These are phyloP conservation scores for Penicillium psychrofluorescens DNA, from an alignment of 495 filamentous ascomycete species.

Conservation along the genomic window DNA sequence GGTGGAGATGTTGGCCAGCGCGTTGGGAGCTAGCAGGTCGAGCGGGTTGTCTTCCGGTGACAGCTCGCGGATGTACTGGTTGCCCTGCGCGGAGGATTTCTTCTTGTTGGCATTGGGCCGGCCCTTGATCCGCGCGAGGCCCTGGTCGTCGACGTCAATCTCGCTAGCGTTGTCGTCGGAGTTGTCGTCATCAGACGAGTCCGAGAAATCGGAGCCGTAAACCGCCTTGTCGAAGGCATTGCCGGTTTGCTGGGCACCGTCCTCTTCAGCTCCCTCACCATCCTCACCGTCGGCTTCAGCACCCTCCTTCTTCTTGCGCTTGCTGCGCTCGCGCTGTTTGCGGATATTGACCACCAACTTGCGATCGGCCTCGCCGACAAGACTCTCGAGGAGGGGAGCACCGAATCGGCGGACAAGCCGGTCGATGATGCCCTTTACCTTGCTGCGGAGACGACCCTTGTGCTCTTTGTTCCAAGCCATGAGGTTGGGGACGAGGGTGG, in stretches of 20 bases:
- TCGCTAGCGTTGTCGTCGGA: slow-evolving; percentile 57
- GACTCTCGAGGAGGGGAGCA: slow-evolving; percentile 62
- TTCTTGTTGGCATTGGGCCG: slow-evolving; percentile 26
- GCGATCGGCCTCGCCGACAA: slow-evolving; percentile 69
- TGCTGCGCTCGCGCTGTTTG: slow-evolving; percentile 81
- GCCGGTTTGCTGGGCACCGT: slow-evolving; percentile 49
- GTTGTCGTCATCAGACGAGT: slow-evolving; percentile 58
- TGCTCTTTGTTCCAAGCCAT: slow-evolving; percentile 97
- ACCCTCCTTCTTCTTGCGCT: slow-evolving; percentile 72
- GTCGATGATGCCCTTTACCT: slow-evolving; percentile 96
- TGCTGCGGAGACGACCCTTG: slow-evolving; percentile 88
- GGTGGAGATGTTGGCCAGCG: slow-evolving; percentile 86
- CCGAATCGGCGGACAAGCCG: slow-evolving; percentile 88
- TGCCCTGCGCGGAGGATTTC: slow-evolving; percentile 37
- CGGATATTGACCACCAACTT: slow-evolving; percentile 91
- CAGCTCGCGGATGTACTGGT: slow-evolving; percentile 84
- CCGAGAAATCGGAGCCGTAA: slow-evolving; percentile 82
- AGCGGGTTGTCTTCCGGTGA: slow-evolving; percentile 76
- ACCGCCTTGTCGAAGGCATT: slow-evolving; percentile 93
- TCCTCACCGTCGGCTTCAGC: slow-evolving; percentile 38
- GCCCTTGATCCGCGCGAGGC: slow-evolving; percentile 26
- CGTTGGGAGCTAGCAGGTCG: slow-evolving; percentile 80
- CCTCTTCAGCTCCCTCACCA: slow-evolving; percentile 35
- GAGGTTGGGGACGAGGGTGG: slow-evolving; percentile 72
- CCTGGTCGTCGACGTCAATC: slow-evolving; percentile 43